These are phyloP conservation scores for Triticum urartu DNA, from an alignment of 176 grass and related monocot genomes.

Conservation along the genomic window DNA sequence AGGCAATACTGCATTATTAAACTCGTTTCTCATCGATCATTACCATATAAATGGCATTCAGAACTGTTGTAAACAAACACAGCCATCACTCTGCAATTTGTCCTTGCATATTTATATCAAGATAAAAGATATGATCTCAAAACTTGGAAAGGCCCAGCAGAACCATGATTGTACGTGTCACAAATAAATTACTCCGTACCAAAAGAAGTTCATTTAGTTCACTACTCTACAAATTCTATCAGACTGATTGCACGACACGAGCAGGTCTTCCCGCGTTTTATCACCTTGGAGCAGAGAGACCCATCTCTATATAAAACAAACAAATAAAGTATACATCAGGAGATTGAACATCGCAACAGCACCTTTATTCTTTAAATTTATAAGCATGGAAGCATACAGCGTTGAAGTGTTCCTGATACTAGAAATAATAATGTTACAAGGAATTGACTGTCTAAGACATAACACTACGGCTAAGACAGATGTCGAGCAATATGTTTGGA, in stretches of 20 bases:
- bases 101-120: constrained; percentile 32
- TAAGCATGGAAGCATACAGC: constrained; percentile 27
- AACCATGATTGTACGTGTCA: neutral
- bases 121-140: neutral
- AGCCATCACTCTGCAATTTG: neutral
- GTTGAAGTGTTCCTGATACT: neutral
- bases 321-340: constrained; percentile 81
- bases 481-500: neutral
- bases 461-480: constrained; percentile 25
- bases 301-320: constrained; percentile 94
- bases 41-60: neutral
- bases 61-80: neutral
- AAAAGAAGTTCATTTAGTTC: constrained; percentile 19
- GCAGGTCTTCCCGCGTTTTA: constrained; percentile 49
- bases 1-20: neutral
- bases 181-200: neutral
- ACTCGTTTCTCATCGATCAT: neutral
- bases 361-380: constrained; percentile 32
- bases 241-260: constrained; percentile 40
- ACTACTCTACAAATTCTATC: constrained; percentile 54
- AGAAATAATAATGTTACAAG: constrained; percentile 39
- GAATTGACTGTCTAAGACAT: constrained; percentile 17
- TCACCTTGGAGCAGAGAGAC: constrained; percentile 86
- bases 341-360: constrained; percentile 6
- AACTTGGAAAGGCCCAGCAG: constrained; percentile 3